phyloP scores from a whole-genome alignment of 352 stramenopile genomes.

The Pythium guiyangense region DNA sequence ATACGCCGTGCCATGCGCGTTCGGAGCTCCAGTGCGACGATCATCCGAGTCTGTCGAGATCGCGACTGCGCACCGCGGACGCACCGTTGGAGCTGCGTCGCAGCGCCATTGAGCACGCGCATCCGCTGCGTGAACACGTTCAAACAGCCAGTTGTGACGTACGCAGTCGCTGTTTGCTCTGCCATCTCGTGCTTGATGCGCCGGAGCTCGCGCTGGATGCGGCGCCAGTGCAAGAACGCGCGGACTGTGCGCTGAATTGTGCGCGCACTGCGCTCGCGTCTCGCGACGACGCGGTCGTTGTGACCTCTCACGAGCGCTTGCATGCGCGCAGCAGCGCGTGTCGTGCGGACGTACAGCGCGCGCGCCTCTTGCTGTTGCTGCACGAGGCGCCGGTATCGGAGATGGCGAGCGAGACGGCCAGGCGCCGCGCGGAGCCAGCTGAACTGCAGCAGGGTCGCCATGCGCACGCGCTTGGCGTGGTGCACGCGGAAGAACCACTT shows the following conservation, averaged over 20 bases:
- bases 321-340: constrained; percentile 37
- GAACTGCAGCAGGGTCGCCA: constrained; percentile 56
- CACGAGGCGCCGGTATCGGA: constrained; percentile 21
- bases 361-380: constrained; percentile 11
- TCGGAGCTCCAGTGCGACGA: constrained; percentile 36
- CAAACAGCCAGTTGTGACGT: constrained; percentile 17
- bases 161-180: constrained; percentile 12
- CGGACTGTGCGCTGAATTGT: constrained; percentile 41
- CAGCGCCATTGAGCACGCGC: constrained; percentile 28
- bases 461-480: constrained; percentile 31
- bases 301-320: constrained; percentile 50
- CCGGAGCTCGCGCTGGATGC: constrained; percentile 29
- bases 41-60: constrained; percentile 18
- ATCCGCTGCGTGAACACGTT: constrained; percentile 28
- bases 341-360: constrained; percentile 16
- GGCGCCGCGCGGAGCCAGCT: constrained; percentile 59
- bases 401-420: constrained; percentile 38
- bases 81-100: constrained; percentile 55
- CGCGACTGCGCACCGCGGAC: constrained; percentile 37
- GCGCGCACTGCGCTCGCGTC: constrained; percentile 33
- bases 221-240: constrained; percentile 32
- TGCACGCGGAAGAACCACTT: constrained; percentile 75
- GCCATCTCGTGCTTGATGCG: constrained; percentile 29
- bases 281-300: constrained; percentile 29
- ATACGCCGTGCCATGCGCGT: constrained; percentile 54